Base-by-base conservation (phyloP, 805 yeast species). In the Cyberlindnera euphorbiiphila region DNA sequence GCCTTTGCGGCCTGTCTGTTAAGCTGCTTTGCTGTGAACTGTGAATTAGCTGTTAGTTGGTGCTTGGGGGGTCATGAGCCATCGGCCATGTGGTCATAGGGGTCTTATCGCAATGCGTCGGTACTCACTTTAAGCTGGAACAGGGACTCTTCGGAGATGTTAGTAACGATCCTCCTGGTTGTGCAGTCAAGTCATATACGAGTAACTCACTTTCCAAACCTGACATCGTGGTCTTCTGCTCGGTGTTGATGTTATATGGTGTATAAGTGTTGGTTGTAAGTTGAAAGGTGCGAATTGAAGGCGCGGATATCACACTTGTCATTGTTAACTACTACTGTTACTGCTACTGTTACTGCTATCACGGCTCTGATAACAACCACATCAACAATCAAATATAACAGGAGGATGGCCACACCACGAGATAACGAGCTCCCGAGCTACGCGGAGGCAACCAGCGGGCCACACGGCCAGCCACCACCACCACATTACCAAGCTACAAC, bases 11-110 rank as follows among this genome's bases (percentile, higher is more conserved):
- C 91, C 62, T 93, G 98, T 59, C 89, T 75, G 50, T 79, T 83
- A 41, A 93, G 71, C 67, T 85, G 95, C 61, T 93, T 93, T 2
- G 98, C 91, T 4, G 99, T 93, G 62, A 93, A 93, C 69, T 78
- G 37, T 6, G 10, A n/a, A 8, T 16, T 9, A 10, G 6, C 48
- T 45, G 59, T 55, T 36, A 34, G 39, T 23, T 34, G 22, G 23
- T 24, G 14, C n/a, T n/a, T n/a, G n/a, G n/a, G n/a, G n/a, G n/a
- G n/a, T n/a, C n/a, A n/a, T n/a, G n/a, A n/a, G n/a, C n/a, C n/a
- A n/a, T n/a, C n/a, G n/a, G n/a, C n/a, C n/a, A n/a, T n/a, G n/a
- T n/a, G n/a, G n/a, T n/a, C n/a, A n/a, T n/a, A n/a, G n/a, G n/a
- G n/a, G n/a, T n/a, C n/a, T n/a, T n/a, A n/a, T n/a, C n/a, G n/a